A percentile compares a stretch with the other conserved stretches of the same genome.
These are phyloP conservation scores for Rosa persica DNA, from an alignment of 306 rosid genomes.

Conservation along the genomic window DNA sequence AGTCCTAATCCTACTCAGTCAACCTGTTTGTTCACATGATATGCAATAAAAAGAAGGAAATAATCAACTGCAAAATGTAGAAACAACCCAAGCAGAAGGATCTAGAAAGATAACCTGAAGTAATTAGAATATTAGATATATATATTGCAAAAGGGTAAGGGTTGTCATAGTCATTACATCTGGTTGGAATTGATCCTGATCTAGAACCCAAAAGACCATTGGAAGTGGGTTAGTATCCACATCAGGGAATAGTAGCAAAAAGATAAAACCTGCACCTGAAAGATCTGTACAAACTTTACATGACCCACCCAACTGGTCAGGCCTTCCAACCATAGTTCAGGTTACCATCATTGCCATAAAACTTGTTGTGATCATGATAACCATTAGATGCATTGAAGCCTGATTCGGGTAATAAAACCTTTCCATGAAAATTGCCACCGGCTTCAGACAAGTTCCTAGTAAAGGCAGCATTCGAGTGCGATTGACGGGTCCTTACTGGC, in stretches of 20 bases:
- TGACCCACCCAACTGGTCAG: conserved; percentile 2
- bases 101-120: too few relatives aligned
- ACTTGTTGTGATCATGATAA: not conserved
- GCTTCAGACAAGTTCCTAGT: conserved; percentile 6
- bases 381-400: not conserved
- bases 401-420: not conserved
- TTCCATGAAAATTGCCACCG: not conserved
- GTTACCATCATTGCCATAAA: not conserved
- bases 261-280: not conserved
- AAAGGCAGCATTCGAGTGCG: not conserved
- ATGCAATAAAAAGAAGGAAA: not conserved
- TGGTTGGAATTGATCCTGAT: not conserved
- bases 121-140: not conserved
- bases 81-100: not conserved
- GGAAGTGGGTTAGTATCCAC: not conserved
- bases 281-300: conserved; percentile 3
- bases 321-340: conserved; percentile 16
- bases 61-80: not conserved
- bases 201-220: not conserved
- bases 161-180: conserved; percentile 5
- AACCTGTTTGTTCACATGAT: not conserved
- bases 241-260: not conserved
- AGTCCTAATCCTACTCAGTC: not conserved
- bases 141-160: not conserved
- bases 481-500: conserved; percentile 7